phyloP scores from a whole-genome alignment of 2,329 filamentous ascomycete species.

The Eutypa lata region DNA sequence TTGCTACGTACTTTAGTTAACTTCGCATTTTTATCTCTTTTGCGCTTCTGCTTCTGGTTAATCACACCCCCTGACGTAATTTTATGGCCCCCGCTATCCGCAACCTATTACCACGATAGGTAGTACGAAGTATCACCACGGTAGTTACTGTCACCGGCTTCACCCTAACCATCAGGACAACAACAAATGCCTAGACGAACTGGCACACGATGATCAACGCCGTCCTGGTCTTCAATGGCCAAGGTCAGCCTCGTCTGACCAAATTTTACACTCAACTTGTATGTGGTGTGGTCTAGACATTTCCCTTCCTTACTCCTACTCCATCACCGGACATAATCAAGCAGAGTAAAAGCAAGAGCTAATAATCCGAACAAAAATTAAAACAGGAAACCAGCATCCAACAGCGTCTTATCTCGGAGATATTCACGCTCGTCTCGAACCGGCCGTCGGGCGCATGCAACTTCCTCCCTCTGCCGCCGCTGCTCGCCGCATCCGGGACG shows the following conservation, averaged over 20 bases:
- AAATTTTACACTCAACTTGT: constrained; percentile 99
- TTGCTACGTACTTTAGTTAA: too few species aligned
- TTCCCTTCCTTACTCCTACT: constrained; percentile 9
- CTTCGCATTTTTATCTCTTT: too few species aligned
- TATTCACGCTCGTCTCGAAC: constrained; percentile 92
- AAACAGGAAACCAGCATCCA: constrained; percentile 91
- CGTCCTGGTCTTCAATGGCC: constrained; percentile 97
- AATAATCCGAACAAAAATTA: neutral
- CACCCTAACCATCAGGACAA: neutral
- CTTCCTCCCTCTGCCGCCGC: constrained; percentile 78
- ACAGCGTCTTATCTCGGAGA: constrained; percentile 93
- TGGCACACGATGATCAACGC: constrained; percentile 83
- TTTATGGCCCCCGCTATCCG: too few species aligned
- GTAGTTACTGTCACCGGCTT: too few species aligned
- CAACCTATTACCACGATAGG: too few species aligned
- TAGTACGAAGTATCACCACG: neutral
- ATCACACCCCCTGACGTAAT: too few species aligned
- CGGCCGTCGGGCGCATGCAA: constrained; percentile 92
- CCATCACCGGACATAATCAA: neutral
- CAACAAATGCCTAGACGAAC: constrained; percentile 3
- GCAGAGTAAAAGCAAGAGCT: constrained; percentile 3
- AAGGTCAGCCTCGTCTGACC: constrained; percentile 90
- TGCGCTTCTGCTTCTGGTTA: too few species aligned
- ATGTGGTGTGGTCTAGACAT: constrained; percentile 19
- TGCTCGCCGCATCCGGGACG: constrained; percentile 61